A percentile compares a stretch with the other conserved stretches of the same genome.
Evolutionary conservation across 1,139 yeast genomes (phyloP).

Genomic region (Blastobotrys elegans): DNA sequence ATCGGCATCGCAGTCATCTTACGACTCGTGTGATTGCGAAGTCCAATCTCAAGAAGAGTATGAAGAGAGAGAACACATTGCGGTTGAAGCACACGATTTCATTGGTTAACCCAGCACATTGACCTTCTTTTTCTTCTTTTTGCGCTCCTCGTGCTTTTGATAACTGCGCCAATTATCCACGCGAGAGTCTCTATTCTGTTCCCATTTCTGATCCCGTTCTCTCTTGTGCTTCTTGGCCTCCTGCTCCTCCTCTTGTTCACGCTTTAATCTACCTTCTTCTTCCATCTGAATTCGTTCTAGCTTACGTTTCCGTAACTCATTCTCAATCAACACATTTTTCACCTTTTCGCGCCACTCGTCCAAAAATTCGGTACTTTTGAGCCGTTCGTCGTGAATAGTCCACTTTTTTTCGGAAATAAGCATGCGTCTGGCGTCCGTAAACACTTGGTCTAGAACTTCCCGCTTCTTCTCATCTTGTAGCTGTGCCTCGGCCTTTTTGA

Average conservation of each 20-base stretch:
- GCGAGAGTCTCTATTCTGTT: constrained; percentile 52
- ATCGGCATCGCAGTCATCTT: not conserved
- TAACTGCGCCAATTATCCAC: constrained; percentile 61
- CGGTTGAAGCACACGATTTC: too few species aligned
- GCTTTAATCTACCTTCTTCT: constrained; percentile 39
- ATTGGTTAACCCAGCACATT: constrained; percentile 22
- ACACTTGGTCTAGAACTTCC: constrained; percentile 38
- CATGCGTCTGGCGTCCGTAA: constrained; percentile 41
- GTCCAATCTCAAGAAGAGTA: not conserved
- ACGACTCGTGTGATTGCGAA: not conserved
- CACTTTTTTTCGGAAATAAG: constrained; percentile 44
- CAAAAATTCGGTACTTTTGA: constrained; percentile 39
- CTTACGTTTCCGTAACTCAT: constrained; percentile 40
- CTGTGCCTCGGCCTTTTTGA: constrained; percentile 38
- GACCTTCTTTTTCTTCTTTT: constrained; percentile 37
- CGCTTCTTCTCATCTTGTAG: constrained; percentile 35
- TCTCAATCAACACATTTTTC: constrained; percentile 42
- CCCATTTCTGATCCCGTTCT: constrained; percentile 53
- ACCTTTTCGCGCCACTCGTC: constrained; percentile 39
- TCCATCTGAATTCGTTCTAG: constrained; percentile 39
- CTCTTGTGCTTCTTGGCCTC: constrained; percentile 40
- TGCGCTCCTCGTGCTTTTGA: constrained; percentile 41
- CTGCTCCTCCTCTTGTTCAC: constrained; percentile 37
- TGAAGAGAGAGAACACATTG: too few species aligned
- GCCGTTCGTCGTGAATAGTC: constrained; percentile 38